Conservation (phyloP, 345 rosid genomes). For the Eucalyptus paniculata region DNA sequence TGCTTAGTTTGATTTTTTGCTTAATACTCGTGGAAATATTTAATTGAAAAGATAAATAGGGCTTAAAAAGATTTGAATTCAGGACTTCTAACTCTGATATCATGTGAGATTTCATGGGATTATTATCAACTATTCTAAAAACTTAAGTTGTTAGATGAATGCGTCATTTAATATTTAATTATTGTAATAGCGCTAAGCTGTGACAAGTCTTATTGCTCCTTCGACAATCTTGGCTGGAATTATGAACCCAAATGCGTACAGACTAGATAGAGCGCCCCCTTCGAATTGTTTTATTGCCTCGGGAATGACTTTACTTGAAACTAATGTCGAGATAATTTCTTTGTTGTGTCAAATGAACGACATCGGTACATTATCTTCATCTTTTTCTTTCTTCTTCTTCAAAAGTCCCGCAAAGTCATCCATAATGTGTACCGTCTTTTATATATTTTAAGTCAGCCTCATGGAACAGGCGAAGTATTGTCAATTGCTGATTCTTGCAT, state of each 20-base stretch:
- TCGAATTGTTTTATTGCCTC: not conserved
- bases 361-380: not conserved
- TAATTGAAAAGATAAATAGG: too few relatives aligned
- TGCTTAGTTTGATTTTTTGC: too few relatives aligned
- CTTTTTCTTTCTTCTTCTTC: not conserved
- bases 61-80: too few relatives aligned
- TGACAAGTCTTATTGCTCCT: not conserved
- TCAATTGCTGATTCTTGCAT: not conserved
- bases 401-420: not conserved
- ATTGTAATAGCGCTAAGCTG: not conserved
- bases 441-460: not conserved
- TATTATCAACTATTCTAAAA: too few relatives aligned
- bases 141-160: too few relatives aligned
- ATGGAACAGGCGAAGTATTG: not conserved
- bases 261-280: not conserved
- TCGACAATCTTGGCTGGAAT: not conserved
- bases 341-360: not conserved
- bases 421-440: not conserved
- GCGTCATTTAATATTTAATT: too few relatives aligned
- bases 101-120: too few relatives aligned
- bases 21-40: too few relatives aligned
- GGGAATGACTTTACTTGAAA: not conserved
- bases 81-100: fast-evolving
- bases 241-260: not conserved
- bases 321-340: not conserved